A percentile compares a stretch with the other conserved stretches of the same genome.
Evolutionary conservation across 2,329 filamentous ascomycete species (phyloP).

Genomic region (Alternaria triticimaculans): DNA sequence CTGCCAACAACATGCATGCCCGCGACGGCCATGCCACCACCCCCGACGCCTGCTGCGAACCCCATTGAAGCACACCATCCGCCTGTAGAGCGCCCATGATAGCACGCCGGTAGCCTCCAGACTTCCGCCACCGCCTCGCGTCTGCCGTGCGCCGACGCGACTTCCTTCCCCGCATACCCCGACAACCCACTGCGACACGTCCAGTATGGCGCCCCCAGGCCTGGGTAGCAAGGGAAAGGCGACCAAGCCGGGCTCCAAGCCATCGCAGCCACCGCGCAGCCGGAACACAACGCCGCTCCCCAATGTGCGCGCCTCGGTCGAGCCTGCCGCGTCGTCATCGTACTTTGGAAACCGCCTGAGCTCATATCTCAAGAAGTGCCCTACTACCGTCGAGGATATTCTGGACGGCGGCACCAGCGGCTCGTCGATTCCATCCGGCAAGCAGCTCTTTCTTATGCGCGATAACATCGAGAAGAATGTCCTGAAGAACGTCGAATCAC

Average conservation of each 20-base stretch:
- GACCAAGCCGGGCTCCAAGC: conserved; percentile 47
- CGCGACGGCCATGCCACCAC: not conserved
- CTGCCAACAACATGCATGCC: not conserved
- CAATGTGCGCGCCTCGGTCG: conserved; percentile 56
- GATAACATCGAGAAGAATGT: conserved; percentile 68
- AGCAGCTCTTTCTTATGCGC: conserved; percentile 68
- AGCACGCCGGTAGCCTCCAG: not conserved
- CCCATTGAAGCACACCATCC: not conserved
- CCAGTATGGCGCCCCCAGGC: conserved; percentile 40
- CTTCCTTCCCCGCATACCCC: conserved; percentile 18
- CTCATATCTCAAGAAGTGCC: conserved; percentile 63
- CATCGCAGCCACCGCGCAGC: conserved; percentile 57
- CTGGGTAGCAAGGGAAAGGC: conserved; percentile 60
- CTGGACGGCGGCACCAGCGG: conserved; percentile 67
- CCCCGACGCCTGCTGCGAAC: not conserved
- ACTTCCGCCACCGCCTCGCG: not conserved
- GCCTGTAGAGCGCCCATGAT: not conserved
- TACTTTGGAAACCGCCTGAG: conserved; percentile 67
- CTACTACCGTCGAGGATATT: conserved; percentile 71
- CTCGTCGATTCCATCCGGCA: conserved; percentile 62
- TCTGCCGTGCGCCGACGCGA: conserved; percentile 3
- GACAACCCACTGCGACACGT: conserved; percentile 6
- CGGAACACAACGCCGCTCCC: conserved; percentile 79
- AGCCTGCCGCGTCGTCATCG: conserved; percentile 50
- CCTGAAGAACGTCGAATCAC: conserved; percentile 52